Evolutionary conservation across 352 stramenopile species (phyloP).

Genomic region (Globisporangium parvum): DNA sequence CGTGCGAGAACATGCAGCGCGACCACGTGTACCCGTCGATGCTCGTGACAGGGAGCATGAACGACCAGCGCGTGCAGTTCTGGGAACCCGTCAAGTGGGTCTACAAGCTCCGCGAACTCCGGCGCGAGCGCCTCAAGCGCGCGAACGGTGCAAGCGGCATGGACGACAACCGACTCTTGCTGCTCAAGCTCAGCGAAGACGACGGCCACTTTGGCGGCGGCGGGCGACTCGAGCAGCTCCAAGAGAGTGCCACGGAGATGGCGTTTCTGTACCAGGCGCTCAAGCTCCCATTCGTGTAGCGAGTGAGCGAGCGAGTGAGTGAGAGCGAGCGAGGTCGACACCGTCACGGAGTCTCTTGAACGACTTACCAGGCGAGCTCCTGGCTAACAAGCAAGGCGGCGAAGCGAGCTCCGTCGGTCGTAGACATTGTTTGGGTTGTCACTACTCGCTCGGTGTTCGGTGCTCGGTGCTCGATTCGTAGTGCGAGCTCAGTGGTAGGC

Average conservation of each 20-base stretch:
- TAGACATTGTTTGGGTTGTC: too few species aligned
- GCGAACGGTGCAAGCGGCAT: background rate
- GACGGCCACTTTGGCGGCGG: conserved; percentile 79
- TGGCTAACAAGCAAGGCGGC: too few species aligned
- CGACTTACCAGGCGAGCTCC: too few species aligned
- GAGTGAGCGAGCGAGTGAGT: background rate
- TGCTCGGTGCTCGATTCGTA: too few species aligned
- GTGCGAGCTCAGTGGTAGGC: too few species aligned
- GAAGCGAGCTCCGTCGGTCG: too few species aligned
- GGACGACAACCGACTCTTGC: conserved; percentile 23
- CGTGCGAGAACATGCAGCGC: conserved; percentile 59
- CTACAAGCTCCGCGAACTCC: conserved; percentile 57
- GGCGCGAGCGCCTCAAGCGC: conserved; percentile 13
- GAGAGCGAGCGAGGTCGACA: too few species aligned
- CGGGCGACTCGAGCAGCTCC: conserved; percentile 67
- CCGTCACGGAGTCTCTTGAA: too few species aligned
- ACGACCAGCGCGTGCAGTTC: conserved; percentile 79
- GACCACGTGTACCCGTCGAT: conserved; percentile 58
- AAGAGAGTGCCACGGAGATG: conserved; percentile 76
- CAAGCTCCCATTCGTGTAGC: conserved; percentile 31
- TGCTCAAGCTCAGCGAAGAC: conserved; percentile 74
- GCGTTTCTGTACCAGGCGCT: conserved; percentile 79
- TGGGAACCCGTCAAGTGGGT: conserved; percentile 87
- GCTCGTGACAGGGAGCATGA: conserved; percentile 79
- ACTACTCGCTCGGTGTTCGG: too few species aligned